These are phyloP conservation scores for Phytophthora brassicae DNA, from an alignment of 352 stramenopile genomes.

Conservation along the genomic window DNA sequence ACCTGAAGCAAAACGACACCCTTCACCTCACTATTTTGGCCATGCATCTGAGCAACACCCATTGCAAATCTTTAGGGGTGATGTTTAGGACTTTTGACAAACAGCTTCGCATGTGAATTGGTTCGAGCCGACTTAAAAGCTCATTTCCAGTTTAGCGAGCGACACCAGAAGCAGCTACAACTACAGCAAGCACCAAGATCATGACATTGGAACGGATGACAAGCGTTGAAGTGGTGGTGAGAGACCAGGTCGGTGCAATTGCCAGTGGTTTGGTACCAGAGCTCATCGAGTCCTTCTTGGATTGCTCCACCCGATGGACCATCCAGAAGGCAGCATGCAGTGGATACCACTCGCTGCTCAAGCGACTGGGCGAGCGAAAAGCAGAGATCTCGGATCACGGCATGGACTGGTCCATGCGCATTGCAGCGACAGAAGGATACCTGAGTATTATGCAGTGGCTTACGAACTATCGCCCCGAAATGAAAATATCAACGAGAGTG, in stretches of 20 bases:
- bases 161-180: slow-evolving; percentile 10
- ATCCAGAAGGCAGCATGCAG: slow-evolving; percentile 54
- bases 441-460: slow-evolving; percentile 45
- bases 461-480: slow-evolving; percentile 30
- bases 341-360: slow-evolving; percentile 47
- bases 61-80: slow-evolving; percentile 14
- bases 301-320: slow-evolving; percentile 59
- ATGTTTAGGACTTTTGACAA: neutral
- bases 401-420: slow-evolving; percentile 59
- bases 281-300: slow-evolving; percentile 51
- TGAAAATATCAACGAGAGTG: slow-evolving; percentile 38
- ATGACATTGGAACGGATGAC: slow-evolving; percentile 37
- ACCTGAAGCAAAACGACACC: slow-evolving; percentile 2
- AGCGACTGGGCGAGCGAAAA: slow-evolving; percentile 41
- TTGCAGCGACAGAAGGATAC: slow-evolving; percentile 45
- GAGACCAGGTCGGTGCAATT: slow-evolving; percentile 31
- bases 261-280: slow-evolving; percentile 38
- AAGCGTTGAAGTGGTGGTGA: slow-evolving; percentile 45
- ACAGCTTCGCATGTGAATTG: slow-evolving; percentile 22
- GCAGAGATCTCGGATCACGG: slow-evolving; percentile 45
- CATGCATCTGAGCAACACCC: slow-evolving; percentile 23
- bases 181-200: slow-evolving; percentile 3
- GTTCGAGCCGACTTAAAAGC: neutral
- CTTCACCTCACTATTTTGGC: slow-evolving; percentile 22
- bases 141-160: slow-evolving; percentile 10